Conservation (phyloP, 2,329 filamentous ascomycete species). For the Xylaria digitata region DNA sequence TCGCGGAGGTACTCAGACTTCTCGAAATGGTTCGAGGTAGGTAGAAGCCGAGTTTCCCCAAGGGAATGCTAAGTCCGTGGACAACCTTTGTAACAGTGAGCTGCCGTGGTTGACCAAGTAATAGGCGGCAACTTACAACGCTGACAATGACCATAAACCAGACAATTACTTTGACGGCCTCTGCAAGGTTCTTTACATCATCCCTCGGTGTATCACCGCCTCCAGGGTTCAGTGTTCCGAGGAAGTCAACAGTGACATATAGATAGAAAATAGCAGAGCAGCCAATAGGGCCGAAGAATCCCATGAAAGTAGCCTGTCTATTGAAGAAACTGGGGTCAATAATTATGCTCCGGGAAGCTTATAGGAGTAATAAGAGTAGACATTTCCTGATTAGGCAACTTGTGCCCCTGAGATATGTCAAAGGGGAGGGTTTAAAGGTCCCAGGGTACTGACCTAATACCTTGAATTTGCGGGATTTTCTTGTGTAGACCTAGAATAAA, state of each 20-base stretch:
- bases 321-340: no score
- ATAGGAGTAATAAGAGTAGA: no score
- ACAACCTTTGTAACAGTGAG: slow-evolving; percentile 65
- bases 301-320: slow-evolving; percentile 83
- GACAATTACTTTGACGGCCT: slow-evolving; percentile 77
- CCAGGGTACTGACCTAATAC: slow-evolving; percentile 53
- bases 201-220: slow-evolving; percentile 69
- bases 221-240: slow-evolving; percentile 61
- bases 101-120: slow-evolving; percentile 6
- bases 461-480: slow-evolving; percentile 82
- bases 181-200: slow-evolving; percentile 73
- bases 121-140: slow-evolving; percentile 67
- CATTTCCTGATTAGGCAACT: no score
- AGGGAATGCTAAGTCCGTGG: slow-evolving; percentile 83
- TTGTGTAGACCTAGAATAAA: slow-evolving; percentile 79
- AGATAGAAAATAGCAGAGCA: slow-evolving; percentile 93
- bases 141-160: slow-evolving; percentile 90
- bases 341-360: no score
- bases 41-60: slow-evolving; percentile 74
- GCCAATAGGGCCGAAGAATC: slow-evolving; percentile 93
- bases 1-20: slow-evolving; percentile 55
- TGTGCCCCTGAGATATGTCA: no score
- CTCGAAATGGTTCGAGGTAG: slow-evolving; percentile 72
- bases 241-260: slow-evolving; percentile 81
- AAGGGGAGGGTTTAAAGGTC: no score